phyloP scores from a whole-genome alignment of 768 basidiomycete genomes.

The Tylopilus plumbeoviolaceoides region DNA sequence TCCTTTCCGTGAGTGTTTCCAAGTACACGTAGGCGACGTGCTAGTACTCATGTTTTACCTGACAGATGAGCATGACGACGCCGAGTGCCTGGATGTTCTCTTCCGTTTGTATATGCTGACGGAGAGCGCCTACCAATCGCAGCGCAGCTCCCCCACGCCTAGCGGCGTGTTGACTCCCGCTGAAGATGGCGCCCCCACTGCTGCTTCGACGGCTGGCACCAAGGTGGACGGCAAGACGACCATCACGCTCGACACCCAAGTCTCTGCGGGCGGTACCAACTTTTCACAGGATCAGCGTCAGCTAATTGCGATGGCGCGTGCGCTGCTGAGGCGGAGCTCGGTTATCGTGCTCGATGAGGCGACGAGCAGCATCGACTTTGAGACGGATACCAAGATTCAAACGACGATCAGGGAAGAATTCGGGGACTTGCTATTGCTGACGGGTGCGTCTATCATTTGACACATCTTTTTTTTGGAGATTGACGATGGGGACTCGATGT shows the following conservation, averaged over 20 bases:
- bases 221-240: constrained; percentile 53
- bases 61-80: constrained; percentile 70
- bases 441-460: constrained; percentile 42
- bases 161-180: constrained; percentile 43
- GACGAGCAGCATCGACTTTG: constrained; percentile 81
- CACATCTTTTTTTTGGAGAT: background rate
- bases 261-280: constrained; percentile 84
- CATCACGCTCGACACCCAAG: constrained; percentile 69
- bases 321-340: constrained; percentile 64
- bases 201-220: constrained; percentile 40
- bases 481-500: background rate
- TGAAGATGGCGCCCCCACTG: constrained; percentile 38
- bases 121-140: constrained; percentile 45
- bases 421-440: constrained; percentile 65
- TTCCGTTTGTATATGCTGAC: constrained; percentile 75
- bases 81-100: constrained; percentile 76
- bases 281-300: constrained; percentile 93
- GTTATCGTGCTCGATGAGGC: constrained; percentile 82
- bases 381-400: constrained; percentile 89
- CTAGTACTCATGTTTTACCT: background rate
- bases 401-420: constrained; percentile 85
- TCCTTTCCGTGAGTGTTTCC: constrained; percentile 48
- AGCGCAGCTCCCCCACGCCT: constrained; percentile 45
- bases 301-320: constrained; percentile 81
- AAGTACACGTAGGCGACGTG: background rate